Base-by-base conservation (phyloP, 306 rosid species). In the Hippophae tibetana region DNA sequence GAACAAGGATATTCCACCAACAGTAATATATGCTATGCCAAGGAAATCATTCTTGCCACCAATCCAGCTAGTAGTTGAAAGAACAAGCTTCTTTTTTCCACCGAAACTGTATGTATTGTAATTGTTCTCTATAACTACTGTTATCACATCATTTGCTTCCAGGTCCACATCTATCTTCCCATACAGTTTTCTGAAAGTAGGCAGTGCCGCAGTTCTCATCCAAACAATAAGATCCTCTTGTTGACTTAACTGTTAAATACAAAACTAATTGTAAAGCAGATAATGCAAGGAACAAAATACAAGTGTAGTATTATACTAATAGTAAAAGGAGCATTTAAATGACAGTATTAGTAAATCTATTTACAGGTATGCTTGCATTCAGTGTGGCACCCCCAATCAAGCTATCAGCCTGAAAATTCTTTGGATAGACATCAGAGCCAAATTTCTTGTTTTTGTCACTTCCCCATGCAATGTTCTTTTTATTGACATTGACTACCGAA, bases 191-290 rank as follows among this genome's bases (percentile, higher is more conserved):
- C 95, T 78, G 77, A 89, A 89, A 10, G 81, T 80, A 13, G 97
- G 86, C 50, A 90, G 45, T 31, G 97, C 94, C 12, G 95, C 94
- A 10, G 88, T 82, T 64, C 95, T 61, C 97, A 90, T 90, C 97
- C 97, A 90, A 63, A 90, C 97, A 41, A 90, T 90, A 52, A 90
- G 88, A 75, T 90, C 97, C 69, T 71, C 89, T 80, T 90, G 97
- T 64, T 82, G 67, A 61, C 88, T 90, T 76, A 90, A 61, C 94
- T 90, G 74, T 62, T 58, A n/a, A 78, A 78, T 47, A 65, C 9
- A 80, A 45, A 76, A 66, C 66, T 52, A 26, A 67, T 44, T 60
- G 44, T 52, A 68, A 57, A 38, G 51, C 13, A 49, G 5, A 42
- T 14, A 13, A 60, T 50, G 3, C 8, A 40, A 3, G 43, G 10